Conservation (phyloP, 2,329 filamentous ascomycete species). For the Bipolaris bicolor region DNA sequence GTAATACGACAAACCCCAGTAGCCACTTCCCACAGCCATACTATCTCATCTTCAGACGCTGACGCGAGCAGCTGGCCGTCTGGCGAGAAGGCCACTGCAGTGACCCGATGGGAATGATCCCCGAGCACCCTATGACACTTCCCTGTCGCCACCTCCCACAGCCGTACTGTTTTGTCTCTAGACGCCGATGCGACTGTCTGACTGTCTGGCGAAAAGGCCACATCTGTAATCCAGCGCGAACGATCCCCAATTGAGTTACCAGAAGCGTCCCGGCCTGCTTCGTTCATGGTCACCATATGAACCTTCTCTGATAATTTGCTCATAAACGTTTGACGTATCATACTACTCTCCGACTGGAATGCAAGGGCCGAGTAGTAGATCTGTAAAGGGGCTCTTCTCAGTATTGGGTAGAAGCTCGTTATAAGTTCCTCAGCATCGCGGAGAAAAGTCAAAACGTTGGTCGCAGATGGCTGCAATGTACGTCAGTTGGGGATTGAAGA, state of each 20-base stretch:
- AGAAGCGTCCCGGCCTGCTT: slow-evolving; percentile 17
- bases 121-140: neutral
- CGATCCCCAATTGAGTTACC: neutral
- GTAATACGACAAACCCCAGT: neutral
- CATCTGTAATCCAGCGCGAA: neutral
- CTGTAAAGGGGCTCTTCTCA: slow-evolving; percentile 46
- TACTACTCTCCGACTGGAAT: slow-evolving; percentile 40
- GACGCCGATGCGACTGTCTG: neutral
- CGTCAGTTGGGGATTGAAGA: slow-evolving; percentile 10
- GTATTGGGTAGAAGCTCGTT: slow-evolving; percentile 23
- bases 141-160: neutral
- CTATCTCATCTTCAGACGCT: neutral
- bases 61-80: slow-evolving; percentile 8
- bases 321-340: slow-evolving; percentile 17
- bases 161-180: neutral
- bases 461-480: slow-evolving; percentile 16
- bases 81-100: neutral
- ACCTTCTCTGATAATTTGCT: slow-evolving; percentile 6
- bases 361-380: slow-evolving; percentile 47
- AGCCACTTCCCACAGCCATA: slow-evolving; percentile 4
- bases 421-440: slow-evolving; percentile 32
- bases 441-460: slow-evolving; percentile 24
- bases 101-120: neutral
- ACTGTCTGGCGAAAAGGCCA: neutral
- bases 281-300: slow-evolving; percentile 9